These are phyloP conservation scores for Gryganskiella cystojenkinii DNA, from an alignment of 192 early-diverging fungal species.

Conservation along the genomic window DNA sequence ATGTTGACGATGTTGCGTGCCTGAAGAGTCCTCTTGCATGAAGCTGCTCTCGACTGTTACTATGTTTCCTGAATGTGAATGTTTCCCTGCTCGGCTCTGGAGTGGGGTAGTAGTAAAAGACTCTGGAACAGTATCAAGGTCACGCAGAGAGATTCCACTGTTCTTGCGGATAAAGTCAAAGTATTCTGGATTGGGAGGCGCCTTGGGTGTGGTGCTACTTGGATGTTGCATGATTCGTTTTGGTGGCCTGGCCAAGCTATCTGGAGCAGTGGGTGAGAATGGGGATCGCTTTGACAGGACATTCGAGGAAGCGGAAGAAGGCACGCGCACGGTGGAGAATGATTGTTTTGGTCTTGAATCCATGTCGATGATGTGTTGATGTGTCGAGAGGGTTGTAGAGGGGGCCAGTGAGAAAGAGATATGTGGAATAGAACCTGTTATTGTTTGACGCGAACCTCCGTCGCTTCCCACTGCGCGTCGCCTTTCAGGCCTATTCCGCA, in stretches of 20 bases:
- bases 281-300: background rate
- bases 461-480: too few relatives aligned
- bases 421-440: too few relatives aligned
- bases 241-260: too few relatives aligned
- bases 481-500: too few relatives aligned
- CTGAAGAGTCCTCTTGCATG: too few relatives aligned
- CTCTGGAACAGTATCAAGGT: background rate
- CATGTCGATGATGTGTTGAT: too few relatives aligned
- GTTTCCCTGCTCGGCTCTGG: background rate
- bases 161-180: slow-evolving; percentile 15
- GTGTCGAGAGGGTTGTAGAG: too few relatives aligned
- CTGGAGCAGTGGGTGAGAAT: background rate
- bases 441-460: too few relatives aligned
- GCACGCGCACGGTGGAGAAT: background rate
- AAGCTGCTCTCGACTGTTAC: too few relatives aligned
- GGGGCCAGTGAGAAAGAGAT: too few relatives aligned
- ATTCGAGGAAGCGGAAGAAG: background rate
- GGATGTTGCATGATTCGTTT: too few relatives aligned
- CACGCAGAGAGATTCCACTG: background rate
- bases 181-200: slow-evolving; percentile 27
- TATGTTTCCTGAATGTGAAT: background rate
- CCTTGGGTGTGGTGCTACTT: slow-evolving; percentile 33
- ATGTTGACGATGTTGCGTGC: background rate
- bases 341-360: background rate
- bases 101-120: background rate